Evolutionary conservation across 164 flowering plant genomes (phyloP), one percentile per base, ranked within the genome.

Genomic region (Magnolia sinica): DNA sequence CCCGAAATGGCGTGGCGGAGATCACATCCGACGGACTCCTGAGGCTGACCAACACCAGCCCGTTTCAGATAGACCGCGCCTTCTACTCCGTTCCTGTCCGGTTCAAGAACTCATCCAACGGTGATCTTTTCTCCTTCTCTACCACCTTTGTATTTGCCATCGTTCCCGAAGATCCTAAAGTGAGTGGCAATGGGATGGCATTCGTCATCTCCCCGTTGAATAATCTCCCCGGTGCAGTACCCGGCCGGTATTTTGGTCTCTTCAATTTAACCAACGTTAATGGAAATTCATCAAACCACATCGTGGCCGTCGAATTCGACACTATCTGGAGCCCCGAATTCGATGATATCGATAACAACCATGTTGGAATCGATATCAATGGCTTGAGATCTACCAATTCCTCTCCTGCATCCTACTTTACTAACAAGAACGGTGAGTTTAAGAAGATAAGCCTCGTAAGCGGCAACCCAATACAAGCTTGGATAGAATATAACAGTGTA

Each of bases 41-140:
- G 75, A 76, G 76, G 77, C 82, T 88, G 4, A 87, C 88, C 75
- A 86, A 85, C 84, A 58, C 14, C 13, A 49, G 86, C 14, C 13
- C 61, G 9, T 73, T 59, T 7, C 29, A 68, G 55, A 73, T 68
- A 10, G 85, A 83, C n/a, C 81, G 73, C 29, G 82, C 81, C 23
- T 83, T 81, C 71, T 76, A 73, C 61, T 18, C 78, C 3, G 9
- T 18, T 29, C 83, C 81, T 11, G 19, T 81, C 11, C 70, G 58
- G 1, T 78, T 81, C 80, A 76, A 74, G 72, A 73, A 64, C 64
- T 7, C 14, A 31, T 61, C 51, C 1, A 23, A 7, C 63, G 49
- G 66, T 58, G 27, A 73, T 6, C 10, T n/a, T 10, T 50, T 14
- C 66, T 78, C 85, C 24, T 83, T 81, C 76, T 80, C 85, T 22